These are phyloP conservation scores for Heliamphora exappendiculata DNA, from an alignment of 148 eudicot species.

Conservation along the genomic window DNA sequence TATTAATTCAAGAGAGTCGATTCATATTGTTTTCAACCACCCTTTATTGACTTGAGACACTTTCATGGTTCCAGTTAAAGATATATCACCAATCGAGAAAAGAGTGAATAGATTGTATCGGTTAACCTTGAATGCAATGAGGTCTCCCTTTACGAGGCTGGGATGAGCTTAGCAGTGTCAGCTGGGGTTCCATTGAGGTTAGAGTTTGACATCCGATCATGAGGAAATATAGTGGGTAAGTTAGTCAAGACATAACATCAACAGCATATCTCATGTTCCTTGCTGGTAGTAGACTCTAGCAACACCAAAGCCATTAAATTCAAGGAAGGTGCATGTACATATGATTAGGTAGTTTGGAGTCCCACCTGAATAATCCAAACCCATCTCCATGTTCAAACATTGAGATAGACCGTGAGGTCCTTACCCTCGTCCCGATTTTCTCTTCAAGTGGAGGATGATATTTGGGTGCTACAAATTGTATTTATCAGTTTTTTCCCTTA, in stretches of 20 bases:
- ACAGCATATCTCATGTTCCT: slow-evolving; percentile 35
- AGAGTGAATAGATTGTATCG: slow-evolving; percentile 27
- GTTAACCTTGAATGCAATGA: slow-evolving; percentile 37
- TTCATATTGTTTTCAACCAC: neutral
- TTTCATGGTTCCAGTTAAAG: slow-evolving; percentile 29
- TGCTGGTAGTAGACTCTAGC: slow-evolving; percentile 24
- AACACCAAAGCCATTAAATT: slow-evolving; percentile 26
- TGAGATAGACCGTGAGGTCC: too few relatives aligned
- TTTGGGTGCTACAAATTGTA: too few relatives aligned
- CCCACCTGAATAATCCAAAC: too few relatives aligned
- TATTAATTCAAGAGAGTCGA: neutral
- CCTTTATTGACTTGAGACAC: neutral
- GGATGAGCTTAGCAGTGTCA: slow-evolving; percentile 27
- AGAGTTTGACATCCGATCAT: slow-evolving; percentile 39
- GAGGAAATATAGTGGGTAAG: slow-evolving; percentile 46
- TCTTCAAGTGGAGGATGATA: too few relatives aligned
- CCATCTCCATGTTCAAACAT: too few relatives aligned
- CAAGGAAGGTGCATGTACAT: slow-evolving; percentile 29
- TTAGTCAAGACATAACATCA: slow-evolving; percentile 47
- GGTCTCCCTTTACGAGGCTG: slow-evolving; percentile 74
- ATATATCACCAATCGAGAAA: slow-evolving; percentile 57
- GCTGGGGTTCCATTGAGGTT: slow-evolving; percentile 41
- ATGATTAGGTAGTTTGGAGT: too few relatives aligned
- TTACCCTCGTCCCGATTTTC: too few relatives aligned
- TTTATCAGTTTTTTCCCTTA: too few relatives aligned